phyloP scores from a whole-genome alignment of 2,329 filamentous ascomycete species.

The Ustulina deusta region DNA sequence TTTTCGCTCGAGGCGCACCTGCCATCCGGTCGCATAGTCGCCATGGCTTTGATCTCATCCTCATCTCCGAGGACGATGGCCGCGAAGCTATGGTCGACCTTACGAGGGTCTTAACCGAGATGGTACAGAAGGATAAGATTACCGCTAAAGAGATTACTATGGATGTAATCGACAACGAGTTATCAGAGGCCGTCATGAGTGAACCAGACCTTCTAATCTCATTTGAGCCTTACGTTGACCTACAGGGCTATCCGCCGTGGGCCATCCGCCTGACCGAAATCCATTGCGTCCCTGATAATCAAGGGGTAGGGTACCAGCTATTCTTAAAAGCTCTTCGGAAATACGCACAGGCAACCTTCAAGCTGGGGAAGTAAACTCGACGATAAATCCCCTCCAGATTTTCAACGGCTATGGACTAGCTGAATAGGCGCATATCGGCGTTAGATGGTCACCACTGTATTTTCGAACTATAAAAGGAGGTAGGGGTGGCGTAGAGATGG shows the following conservation, averaged over 20 bases:
- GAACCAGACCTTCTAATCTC: conserved; percentile 92
- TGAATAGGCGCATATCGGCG: conserved; percentile 8
- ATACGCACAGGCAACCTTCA: conserved; percentile 89
- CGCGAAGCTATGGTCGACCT: conserved; percentile 94
- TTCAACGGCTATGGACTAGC: not conserved
- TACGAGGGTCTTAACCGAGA: conserved; percentile 92
- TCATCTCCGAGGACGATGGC: conserved; percentile 89
- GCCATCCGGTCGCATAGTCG: conserved; percentile 52
- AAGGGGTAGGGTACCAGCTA: conserved; percentile 91
- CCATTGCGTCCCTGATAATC: conserved; percentile 80
- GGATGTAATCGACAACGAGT: conserved; percentile 89
- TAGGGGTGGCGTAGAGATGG: conserved; percentile 21
- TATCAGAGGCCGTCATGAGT: conserved; percentile 81
- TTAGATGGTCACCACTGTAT: conserved; percentile 17
- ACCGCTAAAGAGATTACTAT: conserved; percentile 82
- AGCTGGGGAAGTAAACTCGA: conserved; percentile 72
- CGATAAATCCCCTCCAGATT: conserved; percentile 8
- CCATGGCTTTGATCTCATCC: conserved; percentile 70
- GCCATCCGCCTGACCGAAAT: conserved; percentile 96
- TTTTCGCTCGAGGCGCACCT: conserved; percentile 59
- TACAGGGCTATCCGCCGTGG: conserved; percentile 96
- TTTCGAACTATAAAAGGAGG: conserved; percentile 6
- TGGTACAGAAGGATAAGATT: conserved; percentile 91
- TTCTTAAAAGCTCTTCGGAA: conserved; percentile 88
- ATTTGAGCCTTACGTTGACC: conserved; percentile 84